These are phyloP conservation scores for Talaromyces thailandensis DNA, from an alignment of 495 filamentous ascomycete species.

Conservation along the genomic window DNA sequence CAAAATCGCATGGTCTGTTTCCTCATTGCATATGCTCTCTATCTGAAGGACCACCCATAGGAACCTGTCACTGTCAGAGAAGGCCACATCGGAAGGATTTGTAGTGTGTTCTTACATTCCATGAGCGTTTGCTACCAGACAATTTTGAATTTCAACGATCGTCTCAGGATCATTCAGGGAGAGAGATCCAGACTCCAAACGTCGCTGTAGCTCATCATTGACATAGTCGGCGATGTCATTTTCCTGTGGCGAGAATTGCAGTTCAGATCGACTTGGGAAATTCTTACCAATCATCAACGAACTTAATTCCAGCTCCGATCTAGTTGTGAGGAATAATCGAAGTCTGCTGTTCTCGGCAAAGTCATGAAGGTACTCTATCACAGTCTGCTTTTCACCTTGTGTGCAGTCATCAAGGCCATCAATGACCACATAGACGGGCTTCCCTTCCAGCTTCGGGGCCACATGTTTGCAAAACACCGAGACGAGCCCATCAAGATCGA, in stretches of 20 bases:
- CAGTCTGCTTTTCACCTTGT: neutral
- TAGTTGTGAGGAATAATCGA: neutral
- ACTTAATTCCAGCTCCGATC: neutral
- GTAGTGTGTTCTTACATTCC: neutral
- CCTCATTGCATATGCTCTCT: slow-evolving; percentile 24
- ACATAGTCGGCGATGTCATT: slow-evolving; percentile 30
- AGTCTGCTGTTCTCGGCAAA: neutral
- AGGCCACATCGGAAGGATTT: neutral
- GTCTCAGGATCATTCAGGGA: slow-evolving; percentile 24
- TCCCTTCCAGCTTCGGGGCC: neutral
- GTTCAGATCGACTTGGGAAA: neutral
- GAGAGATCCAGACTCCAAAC: slow-evolving; percentile 21
- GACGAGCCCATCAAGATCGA: neutral
- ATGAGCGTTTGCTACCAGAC: neutral
- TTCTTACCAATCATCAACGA: neutral
- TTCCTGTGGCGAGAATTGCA: neutral
- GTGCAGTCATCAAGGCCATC: slow-evolving; percentile 1
- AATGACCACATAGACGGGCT: neutral
- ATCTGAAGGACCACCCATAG: slow-evolving; percentile 41
- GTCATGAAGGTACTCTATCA: neutral
- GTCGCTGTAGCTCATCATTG: slow-evolving; percentile 20
- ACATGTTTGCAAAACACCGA: neutral
- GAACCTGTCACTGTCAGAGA: slow-evolving; percentile 23
- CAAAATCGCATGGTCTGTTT: slow-evolving; percentile 31
- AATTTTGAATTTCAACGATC: slow-evolving; percentile 17